Evolutionary conservation across 1,284 basidiomycete genomes (phyloP).

Genomic region (Volvariella volvacea): DNA sequence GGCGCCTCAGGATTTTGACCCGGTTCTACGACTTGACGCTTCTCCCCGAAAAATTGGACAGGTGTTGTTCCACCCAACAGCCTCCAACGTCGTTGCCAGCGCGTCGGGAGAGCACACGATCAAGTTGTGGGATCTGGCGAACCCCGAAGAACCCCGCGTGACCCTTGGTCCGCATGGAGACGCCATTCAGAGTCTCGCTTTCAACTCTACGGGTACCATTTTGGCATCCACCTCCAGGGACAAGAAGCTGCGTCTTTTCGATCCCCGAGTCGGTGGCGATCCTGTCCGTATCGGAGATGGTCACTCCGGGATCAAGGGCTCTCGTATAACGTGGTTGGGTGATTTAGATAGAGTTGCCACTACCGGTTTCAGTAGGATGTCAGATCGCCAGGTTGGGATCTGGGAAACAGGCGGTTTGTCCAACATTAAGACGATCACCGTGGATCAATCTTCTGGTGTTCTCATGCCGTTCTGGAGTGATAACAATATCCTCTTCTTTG

Average conservation of each 20-base stretch:
- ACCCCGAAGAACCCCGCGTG: slow-evolving; percentile 55
- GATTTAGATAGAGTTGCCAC: slow-evolving; percentile 84
- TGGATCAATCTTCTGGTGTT: slow-evolving; percentile 90
- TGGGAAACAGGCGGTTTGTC: slow-evolving; percentile 77
- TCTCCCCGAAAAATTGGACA: slow-evolving; percentile 89
- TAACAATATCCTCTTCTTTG: slow-evolving; percentile 91
- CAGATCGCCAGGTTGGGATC: slow-evolving; percentile 82
- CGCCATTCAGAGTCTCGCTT: slow-evolving; percentile 82
- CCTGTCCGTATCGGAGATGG: slow-evolving; percentile 81
- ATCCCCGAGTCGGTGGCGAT: slow-evolving; percentile 75
- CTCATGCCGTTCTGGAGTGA: slow-evolving; percentile 98
- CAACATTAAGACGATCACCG: slow-evolving; percentile 69
- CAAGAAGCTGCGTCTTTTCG: slow-evolving; percentile 88
- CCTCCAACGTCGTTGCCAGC: slow-evolving; percentile 80
- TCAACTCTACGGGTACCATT: slow-evolving; percentile 78
- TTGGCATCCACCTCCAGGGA: slow-evolving; percentile 83
- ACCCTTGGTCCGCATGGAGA: slow-evolving; percentile 79
- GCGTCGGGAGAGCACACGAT: slow-evolving; percentile 87
- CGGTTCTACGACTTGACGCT: slow-evolving; percentile 68
- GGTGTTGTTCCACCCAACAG: slow-evolving; percentile 91
- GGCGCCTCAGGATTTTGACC: slow-evolving; percentile 80
- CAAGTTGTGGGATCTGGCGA: slow-evolving; percentile 87
- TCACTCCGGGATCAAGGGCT: slow-evolving; percentile 92
- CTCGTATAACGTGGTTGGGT: slow-evolving; percentile 89
- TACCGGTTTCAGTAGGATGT: slow-evolving; percentile 95